Conservation (phyloP, 2,329 filamentous ascomycete genomes). For the Nemania abortiva region DNA sequence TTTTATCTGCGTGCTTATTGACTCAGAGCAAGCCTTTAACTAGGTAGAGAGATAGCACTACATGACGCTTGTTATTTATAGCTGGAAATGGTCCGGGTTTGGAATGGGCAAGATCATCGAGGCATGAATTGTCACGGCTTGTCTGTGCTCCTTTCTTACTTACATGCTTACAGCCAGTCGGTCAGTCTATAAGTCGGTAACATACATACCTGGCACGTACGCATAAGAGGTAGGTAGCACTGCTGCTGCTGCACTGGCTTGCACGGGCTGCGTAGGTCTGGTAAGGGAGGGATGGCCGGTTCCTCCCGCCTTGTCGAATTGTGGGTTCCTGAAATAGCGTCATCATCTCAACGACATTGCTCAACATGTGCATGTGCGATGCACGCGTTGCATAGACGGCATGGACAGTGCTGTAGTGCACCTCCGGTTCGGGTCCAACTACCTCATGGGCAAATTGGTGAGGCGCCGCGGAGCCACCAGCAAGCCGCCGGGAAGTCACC, state of each 20-base stretch:
- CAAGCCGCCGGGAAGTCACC: too few species aligned
- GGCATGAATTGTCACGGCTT: neutral
- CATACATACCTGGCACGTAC: neutral
- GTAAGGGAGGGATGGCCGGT: conserved; percentile 27
- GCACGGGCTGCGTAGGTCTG: neutral
- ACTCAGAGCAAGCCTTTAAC: neutral
- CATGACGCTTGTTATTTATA: neutral
- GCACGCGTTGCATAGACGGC: neutral
- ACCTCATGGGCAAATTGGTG: conserved; percentile 17
- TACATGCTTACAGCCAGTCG: too few species aligned
- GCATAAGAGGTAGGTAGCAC: neutral
- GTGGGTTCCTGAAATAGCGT: conserved; percentile 34
- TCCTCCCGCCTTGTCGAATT: conserved; percentile 29
- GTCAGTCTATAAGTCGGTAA: too few species aligned
- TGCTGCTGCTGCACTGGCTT: neutral
- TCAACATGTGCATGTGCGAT: neutral
- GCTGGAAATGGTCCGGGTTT: neutral
- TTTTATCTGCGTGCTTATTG: too few species aligned
- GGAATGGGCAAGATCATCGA: neutral
- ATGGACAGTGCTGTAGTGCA: neutral
- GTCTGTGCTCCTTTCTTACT: neutral
- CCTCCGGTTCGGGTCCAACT: conserved; percentile 15
- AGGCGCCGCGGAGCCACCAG: neutral
- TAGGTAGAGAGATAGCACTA: neutral
- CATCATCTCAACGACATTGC: neutral